Evolutionary conservation across 805 yeast species (phyloP).

Genomic region (Teunomyces atbi): DNA sequence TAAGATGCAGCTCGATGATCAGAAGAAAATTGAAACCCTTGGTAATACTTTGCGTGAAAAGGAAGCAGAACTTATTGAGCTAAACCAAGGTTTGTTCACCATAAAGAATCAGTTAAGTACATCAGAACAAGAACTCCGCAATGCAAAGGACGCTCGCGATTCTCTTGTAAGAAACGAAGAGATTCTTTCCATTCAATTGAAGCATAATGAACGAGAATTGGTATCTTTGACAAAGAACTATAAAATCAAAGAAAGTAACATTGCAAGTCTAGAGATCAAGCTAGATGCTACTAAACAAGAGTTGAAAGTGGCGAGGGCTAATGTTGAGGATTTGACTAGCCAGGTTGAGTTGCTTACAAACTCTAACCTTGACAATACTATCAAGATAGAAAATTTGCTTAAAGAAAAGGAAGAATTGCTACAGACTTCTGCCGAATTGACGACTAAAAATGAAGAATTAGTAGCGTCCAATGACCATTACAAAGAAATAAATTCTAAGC

Average conservation of each 20-base stretch:
- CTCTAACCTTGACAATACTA: constrained; percentile 11
- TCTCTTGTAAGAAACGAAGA: constrained; percentile 9
- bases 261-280: constrained; percentile 6
- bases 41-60: constrained; percentile 7
- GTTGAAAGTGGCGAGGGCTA: neutral
- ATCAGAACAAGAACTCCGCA: constrained; percentile 7
- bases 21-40: constrained; percentile 6
- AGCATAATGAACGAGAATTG: constrained; percentile 26
- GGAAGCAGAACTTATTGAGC: constrained; percentile 3
- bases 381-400: constrained; percentile 15
- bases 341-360: constrained; percentile 9
- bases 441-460: constrained; percentile 10
- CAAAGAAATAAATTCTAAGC: constrained; percentile 18
- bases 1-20: constrained; percentile 22
- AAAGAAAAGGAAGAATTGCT: constrained; percentile 18
- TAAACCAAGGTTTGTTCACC: constrained; percentile 4
- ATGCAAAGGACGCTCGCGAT: constrained; percentile 5
- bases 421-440: constrained; percentile 5
- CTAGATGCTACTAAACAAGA: constrained; percentile 4
- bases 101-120: constrained; percentile 3
- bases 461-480: constrained; percentile 11
- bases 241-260: constrained; percentile 14
- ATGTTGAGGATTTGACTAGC: constrained; percentile 1
- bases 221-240: constrained; percentile 23
- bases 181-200: constrained; percentile 21